Percentiles rank a stretch among this genome's conserved stretches.
These are phyloP conservation scores for Immersiella caudata DNA, from an alignment of 495 filamentous ascomycete species.

Conservation along the genomic window DNA sequence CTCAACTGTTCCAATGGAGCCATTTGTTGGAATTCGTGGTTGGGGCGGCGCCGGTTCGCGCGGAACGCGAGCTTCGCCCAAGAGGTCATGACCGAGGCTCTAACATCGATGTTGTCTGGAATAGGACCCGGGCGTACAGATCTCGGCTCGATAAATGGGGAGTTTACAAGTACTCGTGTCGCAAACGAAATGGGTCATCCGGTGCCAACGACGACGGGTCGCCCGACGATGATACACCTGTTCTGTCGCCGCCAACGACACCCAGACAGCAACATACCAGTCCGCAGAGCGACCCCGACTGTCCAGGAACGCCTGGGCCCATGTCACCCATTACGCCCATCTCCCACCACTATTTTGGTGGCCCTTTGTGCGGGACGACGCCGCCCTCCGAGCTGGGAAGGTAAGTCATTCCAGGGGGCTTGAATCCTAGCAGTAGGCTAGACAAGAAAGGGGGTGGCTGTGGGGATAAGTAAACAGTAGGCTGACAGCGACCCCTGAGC, in stretches of 20 bases:
- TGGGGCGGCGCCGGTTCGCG: not conserved
- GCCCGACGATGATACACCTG: constrained; percentile 11
- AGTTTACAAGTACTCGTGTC: constrained; percentile 49
- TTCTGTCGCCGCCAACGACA: constrained; percentile 6
- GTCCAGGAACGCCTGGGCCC: not conserved
- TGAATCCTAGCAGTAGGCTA: not conserved
- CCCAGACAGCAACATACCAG: constrained; percentile 8
- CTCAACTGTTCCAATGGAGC: not conserved
- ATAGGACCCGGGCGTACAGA: constrained; percentile 46
- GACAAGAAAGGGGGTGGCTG: not conserved
- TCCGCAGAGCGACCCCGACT: not conserved
- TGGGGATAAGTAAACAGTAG: not conserved
- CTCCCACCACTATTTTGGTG: not conserved
- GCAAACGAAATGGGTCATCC: constrained; percentile 32
- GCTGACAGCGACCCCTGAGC: not conserved
- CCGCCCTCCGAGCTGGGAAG: constrained; percentile 7
- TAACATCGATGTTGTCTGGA: not conserved
- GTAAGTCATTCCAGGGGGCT: not conserved
- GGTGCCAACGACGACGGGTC: constrained; percentile 12
- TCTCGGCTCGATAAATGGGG: constrained; percentile 50
- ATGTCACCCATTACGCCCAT: constrained; percentile 5
- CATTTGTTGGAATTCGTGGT: not conserved
- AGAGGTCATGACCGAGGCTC: not conserved
- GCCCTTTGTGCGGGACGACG: not conserved
- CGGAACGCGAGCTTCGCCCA: not conserved